Conservation (phyloP, 495 filamentous ascomycete species). For the Hypomontagnella submonticulosa region DNA sequence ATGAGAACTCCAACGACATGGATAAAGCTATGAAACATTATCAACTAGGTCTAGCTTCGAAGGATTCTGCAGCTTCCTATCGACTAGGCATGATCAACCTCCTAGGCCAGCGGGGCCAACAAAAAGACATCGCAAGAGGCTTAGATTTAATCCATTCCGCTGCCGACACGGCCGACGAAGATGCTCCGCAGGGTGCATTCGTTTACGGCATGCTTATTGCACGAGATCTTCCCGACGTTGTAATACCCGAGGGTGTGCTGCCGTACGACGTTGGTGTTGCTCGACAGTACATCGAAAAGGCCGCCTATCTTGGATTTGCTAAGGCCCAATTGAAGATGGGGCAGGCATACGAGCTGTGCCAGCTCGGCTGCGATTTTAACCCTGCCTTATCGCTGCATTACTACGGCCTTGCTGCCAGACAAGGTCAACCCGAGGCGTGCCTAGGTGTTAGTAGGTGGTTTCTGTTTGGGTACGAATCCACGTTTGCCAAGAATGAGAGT, state of each 20-base stretch:
- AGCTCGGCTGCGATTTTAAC: constrained; percentile 93
- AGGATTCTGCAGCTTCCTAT: constrained; percentile 94
- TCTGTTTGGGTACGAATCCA: constrained; percentile 88
- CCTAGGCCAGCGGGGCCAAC: constrained; percentile 89
- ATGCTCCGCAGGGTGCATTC: constrained; percentile 96
- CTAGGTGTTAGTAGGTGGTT: constrained; percentile 99
- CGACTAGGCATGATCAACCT: constrained; percentile 97
- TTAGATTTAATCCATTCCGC: constrained; percentile 83
- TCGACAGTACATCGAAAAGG: constrained; percentile 92
- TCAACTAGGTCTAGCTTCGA: constrained; percentile 75
- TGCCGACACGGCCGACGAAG: constrained; percentile 92
- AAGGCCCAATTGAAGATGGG: constrained; percentile 99
- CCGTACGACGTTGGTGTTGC: constrained; percentile 80
- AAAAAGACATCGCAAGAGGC: constrained; percentile 79
- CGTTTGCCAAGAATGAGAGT: constrained; percentile 95
- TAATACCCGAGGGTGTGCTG: constrained; percentile 75
- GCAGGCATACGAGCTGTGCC: constrained; percentile 91
- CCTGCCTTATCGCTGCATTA: constrained; percentile 93
- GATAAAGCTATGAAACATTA: constrained; percentile 93
- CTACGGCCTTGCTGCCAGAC: constrained; percentile 90
- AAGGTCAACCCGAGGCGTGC: constrained; percentile 88
- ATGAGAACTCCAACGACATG: constrained; percentile 90
- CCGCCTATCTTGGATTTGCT: constrained; percentile 94
- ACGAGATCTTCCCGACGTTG: constrained; percentile 87
- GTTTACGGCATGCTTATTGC: constrained; percentile 96